phyloP scores from a whole-genome alignment of 441 rosid genomes.

The Eruca vesicaria region DNA sequence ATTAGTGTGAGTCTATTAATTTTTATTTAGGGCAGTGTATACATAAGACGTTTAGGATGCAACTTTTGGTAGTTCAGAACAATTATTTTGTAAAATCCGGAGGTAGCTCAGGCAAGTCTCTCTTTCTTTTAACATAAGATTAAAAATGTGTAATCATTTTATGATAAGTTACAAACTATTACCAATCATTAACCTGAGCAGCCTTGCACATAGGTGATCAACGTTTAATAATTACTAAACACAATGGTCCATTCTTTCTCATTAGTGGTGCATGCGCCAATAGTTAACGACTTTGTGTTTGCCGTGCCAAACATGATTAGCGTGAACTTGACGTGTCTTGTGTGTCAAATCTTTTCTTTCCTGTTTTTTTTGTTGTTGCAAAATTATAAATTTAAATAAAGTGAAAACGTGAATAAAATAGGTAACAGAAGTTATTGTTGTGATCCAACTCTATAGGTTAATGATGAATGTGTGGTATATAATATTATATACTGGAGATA shows the following conservation, averaged over 20 bases:
- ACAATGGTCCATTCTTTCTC: background rate
- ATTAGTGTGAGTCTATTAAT: slow-evolving; percentile 6
- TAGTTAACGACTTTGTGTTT: slow-evolving; percentile 11
- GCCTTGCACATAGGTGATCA: slow-evolving; percentile 10
- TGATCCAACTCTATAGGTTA: slow-evolving; percentile 24
- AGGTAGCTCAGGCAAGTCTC: slow-evolving; percentile 17
- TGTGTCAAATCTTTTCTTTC: background rate
- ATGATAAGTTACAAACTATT: slow-evolving; percentile 5
- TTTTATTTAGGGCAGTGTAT: slow-evolving; percentile 5
- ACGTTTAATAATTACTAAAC: slow-evolving; percentile 3
- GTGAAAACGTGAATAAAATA: slow-evolving; percentile 21
- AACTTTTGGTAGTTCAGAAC: slow-evolving; percentile 18
- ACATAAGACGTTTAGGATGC: slow-evolving; percentile 20
- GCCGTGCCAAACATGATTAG: slow-evolving; percentile 34
- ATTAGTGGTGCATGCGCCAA: slow-evolving; percentile 17
- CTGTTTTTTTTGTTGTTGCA: no score
- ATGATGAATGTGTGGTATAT: background rate
- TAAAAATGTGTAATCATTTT: background rate
- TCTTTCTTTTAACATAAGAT: background rate
- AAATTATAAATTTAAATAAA: background rate
- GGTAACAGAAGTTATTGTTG: slow-evolving; percentile 13
- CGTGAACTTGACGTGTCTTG: slow-evolving; percentile 38
- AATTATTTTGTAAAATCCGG: slow-evolving; percentile 23
- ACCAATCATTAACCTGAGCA: slow-evolving; percentile 21
- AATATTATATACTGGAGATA: slow-evolving; percentile 16